phyloP scores from a whole-genome alignment of 768 basidiomycete species.

The Phanerodontia chrysosporium region DNA sequence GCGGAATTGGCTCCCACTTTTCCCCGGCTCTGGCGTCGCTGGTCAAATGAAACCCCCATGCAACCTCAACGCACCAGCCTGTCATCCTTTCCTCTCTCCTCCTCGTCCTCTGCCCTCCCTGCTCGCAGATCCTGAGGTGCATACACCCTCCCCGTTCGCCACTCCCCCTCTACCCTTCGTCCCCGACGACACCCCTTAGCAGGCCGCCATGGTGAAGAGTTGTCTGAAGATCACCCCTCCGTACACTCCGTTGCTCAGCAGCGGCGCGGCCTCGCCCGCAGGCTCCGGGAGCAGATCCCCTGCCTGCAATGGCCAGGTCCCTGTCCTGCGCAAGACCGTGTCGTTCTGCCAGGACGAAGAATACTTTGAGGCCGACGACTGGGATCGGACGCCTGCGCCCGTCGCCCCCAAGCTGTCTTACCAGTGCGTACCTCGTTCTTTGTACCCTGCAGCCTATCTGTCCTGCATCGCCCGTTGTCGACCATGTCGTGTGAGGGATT shows the following conservation, averaged over 20 bases:
- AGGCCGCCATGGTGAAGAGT: conserved; percentile 12
- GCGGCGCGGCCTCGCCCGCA: conserved; percentile 4
- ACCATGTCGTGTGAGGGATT: not conserved
- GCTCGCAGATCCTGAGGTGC: not conserved
- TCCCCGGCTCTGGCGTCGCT: conserved; percentile 6
- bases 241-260: conserved; percentile 6
- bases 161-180: not conserved
- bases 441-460: not conserved
- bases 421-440: conserved; percentile 9
- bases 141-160: not conserved
- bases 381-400: conserved; percentile 18
- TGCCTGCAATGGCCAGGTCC: not conserved
- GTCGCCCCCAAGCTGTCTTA: conserved; percentile 17
- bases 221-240: conserved; percentile 16
- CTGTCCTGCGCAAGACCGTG: conserved; percentile 8
- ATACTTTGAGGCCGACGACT: conserved; percentile 19
- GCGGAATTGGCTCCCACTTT: conserved; percentile 7
- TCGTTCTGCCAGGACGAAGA: conserved; percentile 17
- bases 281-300: conserved; percentile 6
- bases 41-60: conserved; percentile 9
- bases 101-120: not conserved
- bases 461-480: not conserved
- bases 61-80: not conserved
- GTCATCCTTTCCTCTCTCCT: not conserved
- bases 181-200: not conserved